Base-by-base conservation (phyloP, 1,284 basidiomycete genomes). In the Leccinum proximum region DNA sequence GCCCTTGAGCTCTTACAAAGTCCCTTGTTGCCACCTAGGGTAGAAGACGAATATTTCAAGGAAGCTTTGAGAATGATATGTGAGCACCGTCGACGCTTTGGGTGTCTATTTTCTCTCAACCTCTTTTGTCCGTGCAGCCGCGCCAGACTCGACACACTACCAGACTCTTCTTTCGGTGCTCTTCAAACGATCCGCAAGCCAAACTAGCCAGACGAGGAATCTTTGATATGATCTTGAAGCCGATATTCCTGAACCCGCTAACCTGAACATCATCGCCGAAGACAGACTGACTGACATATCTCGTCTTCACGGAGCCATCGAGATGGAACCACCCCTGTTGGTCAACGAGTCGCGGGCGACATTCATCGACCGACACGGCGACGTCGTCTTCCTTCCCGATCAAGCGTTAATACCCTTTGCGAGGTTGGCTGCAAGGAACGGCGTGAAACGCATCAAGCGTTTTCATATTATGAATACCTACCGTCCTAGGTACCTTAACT, bases 1-100 rank as follows among this genome's bases (percentile, higher is more conserved):
- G 94, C 96, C 0, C 75, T 91, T n/a, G 92, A 96, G 68, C 82
- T 97, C 35, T 90, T 93, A 0, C 87, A 93, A 68, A 95, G 91
- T 67, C 82, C 87, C 1, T 76, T 97, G 58, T 77, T 97, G 22
- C 91, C 93, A 6, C 83, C 87, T 3, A 82, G 86, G 67, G 74
- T 94, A 50, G 92, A 94, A 73, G 92, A 96, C 66, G 93, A 95
- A 70, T 91, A 91, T 72, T 91, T 94, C 77, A 91, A 88, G 71
- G 88, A 88, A 68, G 92, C 93, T 2, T 74, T 95, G 60, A 81
- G 84, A 54, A 83, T 93, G 74, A 93, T 95, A 81, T 84, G 93
- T 87, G 73, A 67, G 84, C 74, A 65, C 4, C 63, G 50, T 6
- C 67, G 64, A 45, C 18, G n/a, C 22, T 14, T 45, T 11, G 4